Evolutionary conservation across 768 basidiomycete species (phyloP).

Genomic region (Pisolithus orientalis): DNA sequence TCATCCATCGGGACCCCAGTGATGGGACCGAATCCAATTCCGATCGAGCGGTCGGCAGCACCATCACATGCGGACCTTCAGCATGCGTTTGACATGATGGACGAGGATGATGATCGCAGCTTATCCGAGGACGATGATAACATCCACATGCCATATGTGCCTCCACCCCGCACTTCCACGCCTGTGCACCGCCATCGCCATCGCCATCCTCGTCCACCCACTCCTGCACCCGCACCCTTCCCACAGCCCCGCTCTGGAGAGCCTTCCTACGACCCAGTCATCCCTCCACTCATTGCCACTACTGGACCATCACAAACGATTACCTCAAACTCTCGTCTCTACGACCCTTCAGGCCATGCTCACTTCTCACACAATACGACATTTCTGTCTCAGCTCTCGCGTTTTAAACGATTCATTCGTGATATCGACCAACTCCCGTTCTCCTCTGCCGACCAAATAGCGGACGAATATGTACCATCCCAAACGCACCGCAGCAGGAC

Average conservation of each 20-base stretch:
- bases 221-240: constrained; percentile 6
- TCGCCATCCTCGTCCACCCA: background rate
- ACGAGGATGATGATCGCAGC: constrained; percentile 27
- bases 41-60: constrained; percentile 5
- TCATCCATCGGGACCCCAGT: constrained; percentile 1
- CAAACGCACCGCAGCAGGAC: constrained; percentile 13
- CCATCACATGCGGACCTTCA: constrained; percentile 1
- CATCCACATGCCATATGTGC: background rate
- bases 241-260: constrained; percentile 21
- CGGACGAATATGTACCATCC: constrained; percentile 39
- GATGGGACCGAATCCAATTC: background rate
- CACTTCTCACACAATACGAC: constrained; percentile 8
- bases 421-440: constrained; percentile 39
- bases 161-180: background rate
- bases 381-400: constrained; percentile 24
- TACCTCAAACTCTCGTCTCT: background rate
- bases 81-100: constrained; percentile 14
- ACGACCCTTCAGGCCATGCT: background rate
- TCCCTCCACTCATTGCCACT: background rate
- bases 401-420: constrained; percentile 29
- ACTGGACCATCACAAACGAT: background rate
- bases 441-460: constrained; percentile 36
- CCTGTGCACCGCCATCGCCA: background rate
- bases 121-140: constrained; percentile 39
- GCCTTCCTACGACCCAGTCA: constrained; percentile 19